These are phyloP conservation scores for Papiliotrema nemorosa DNA, from an alignment of 1,284 basidiomycete species.

Conservation along the genomic window DNA sequence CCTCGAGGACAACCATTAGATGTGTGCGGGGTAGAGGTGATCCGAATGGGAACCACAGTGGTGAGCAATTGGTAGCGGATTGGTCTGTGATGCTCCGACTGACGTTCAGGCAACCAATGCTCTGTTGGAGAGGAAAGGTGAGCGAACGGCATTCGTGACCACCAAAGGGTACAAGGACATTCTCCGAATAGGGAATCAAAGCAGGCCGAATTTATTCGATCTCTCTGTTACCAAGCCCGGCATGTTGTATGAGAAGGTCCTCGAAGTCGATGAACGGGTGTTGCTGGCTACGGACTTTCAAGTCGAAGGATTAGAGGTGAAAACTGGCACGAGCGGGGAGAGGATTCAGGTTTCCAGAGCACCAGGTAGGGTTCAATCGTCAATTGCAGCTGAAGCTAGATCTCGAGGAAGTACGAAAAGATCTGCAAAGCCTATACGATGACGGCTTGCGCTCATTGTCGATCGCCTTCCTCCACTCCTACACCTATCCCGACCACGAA, in stretches of 20 bases:
- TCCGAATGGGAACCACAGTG: constrained; percentile 3
- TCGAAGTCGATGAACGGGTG: constrained; percentile 55
- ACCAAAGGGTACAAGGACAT: constrained; percentile 89
- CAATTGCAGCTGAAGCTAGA: too few relatives aligned
- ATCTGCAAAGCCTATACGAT: constrained; percentile 20
- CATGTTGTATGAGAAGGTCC: constrained; percentile 55
- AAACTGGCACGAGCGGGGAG: constrained; percentile 1
- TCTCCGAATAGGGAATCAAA: constrained; percentile 67
- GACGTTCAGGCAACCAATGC: constrained; percentile 94
- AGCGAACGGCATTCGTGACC: constrained; percentile 84
- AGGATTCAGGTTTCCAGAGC: constrained; percentile 3
- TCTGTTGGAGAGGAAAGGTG: constrained; percentile 87
- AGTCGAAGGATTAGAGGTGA: constrained; percentile 59
- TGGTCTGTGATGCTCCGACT: constrained; percentile 41
- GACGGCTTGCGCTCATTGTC: constrained; percentile 23
- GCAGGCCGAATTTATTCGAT: constrained; percentile 79
- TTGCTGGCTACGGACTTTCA: constrained; percentile 45
- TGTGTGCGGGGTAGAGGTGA: neutral
- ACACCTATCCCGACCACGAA: constrained; percentile 58
- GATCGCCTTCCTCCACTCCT: constrained; percentile 27
- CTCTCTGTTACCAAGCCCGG: constrained; percentile 69
- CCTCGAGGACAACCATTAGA: neutral
- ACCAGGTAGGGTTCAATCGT: too few relatives aligned
- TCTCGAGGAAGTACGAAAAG: constrained; percentile 35
- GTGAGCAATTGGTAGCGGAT: neutral